phyloP scores from a whole-genome alignment of 306 rosid species.

The Cyclanthera cordifolia region DNA sequence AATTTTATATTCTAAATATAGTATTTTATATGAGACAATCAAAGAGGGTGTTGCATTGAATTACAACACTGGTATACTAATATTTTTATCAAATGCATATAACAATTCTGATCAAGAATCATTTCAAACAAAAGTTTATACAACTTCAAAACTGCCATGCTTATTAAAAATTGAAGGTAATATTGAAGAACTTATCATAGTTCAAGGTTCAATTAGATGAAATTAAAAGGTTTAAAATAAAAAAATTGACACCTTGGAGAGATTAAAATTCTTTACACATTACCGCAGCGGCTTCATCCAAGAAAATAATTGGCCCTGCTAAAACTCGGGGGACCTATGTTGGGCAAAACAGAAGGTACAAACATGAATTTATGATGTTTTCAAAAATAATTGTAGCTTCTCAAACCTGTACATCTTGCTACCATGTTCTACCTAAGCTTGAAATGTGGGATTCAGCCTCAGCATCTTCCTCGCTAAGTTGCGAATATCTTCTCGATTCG shows the following conservation, averaged over 20 bases:
- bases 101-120: too few species aligned
- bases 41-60: too few species aligned
- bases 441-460: conserved; percentile 28
- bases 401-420: conserved; percentile 9
- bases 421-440: conserved; percentile 17
- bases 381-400: not conserved
- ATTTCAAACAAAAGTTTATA: too few species aligned
- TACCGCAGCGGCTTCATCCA: not conserved
- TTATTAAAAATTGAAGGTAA: not conserved
- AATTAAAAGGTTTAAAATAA: not conserved
- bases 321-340: not conserved
- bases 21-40: too few species aligned
- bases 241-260: not conserved
- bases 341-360: not conserved
- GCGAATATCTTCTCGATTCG: conserved; percentile 49
- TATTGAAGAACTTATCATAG: not conserved
- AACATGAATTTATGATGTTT: not conserved
- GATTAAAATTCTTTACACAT: not conserved
- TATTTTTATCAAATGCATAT: too few species aligned
- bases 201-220: not conserved
- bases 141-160: not conserved
- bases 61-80: too few species aligned
- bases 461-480: conserved; percentile 43
- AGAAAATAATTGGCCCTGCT: not conserved
- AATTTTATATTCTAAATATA: too few species aligned